phyloP scores from a whole-genome alignment of 768 basidiomycete genomes.

The Boletellus emodensis region DNA sequence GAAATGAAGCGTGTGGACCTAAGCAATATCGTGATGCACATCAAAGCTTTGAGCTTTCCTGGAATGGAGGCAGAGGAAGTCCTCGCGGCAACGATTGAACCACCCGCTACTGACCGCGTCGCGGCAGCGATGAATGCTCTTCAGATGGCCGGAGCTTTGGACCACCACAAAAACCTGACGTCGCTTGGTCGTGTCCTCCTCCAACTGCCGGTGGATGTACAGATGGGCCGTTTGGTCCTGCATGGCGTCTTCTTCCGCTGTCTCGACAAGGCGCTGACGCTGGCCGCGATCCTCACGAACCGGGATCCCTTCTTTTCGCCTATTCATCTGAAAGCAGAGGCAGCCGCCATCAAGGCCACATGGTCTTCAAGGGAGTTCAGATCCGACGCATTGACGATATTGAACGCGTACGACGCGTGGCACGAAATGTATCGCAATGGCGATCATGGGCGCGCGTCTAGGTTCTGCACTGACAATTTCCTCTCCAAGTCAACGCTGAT shows the following conservation, averaged over 20 bases:
- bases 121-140: constrained; percentile 74
- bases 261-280: constrained; percentile 78
- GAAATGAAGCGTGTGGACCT: constrained; percentile 93
- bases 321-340: constrained; percentile 66
- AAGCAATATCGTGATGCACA: constrained; percentile 92
- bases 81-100: constrained; percentile 79
- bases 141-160: constrained; percentile 84
- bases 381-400: constrained; percentile 76
- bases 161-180: constrained; percentile 70
- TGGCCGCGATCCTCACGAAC: constrained; percentile 88
- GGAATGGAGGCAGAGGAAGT: constrained; percentile 85
- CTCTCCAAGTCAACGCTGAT: constrained; percentile 81
- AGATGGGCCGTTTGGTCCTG: constrained; percentile 84
- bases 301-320: constrained; percentile 91
- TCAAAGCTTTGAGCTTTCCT: constrained; percentile 89
- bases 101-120: constrained; percentile 76
- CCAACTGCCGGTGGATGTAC: constrained; percentile 85
- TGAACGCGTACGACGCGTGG: constrained; percentile 84
- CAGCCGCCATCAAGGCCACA: constrained; percentile 65
- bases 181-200: constrained; percentile 85
- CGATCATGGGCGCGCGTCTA: constrained; percentile 61
- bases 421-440: constrained; percentile 63
- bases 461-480: constrained; percentile 84
- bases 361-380: constrained; percentile 80
- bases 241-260: constrained; percentile 93